Base-by-base conservation (phyloP, 495 filamentous ascomycete species). In the Aspergillus mulundensis region DNA sequence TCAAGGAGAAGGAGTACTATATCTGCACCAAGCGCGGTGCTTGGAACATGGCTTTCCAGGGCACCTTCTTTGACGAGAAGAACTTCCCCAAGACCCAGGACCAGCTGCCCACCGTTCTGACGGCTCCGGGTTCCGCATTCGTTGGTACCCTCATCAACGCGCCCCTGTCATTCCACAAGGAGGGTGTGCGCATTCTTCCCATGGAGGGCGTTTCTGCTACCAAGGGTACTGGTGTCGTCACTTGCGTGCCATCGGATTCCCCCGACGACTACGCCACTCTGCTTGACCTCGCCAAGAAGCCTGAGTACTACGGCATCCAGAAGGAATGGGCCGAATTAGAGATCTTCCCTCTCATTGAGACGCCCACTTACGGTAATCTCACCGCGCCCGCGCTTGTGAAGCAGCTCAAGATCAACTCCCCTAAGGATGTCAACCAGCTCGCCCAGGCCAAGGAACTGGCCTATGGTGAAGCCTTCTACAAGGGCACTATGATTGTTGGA, bases 381-480 rank as follows among this genome's bases (percentile, higher is more conserved):
- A 85, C 89, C 32, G 94, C 94, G 5, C 83, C 86, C 54, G 82
- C 85, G 50, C 76, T 98, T 42, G 89, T 95, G 41, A 89, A 96
- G 75, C 84, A 93, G 67, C 78, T 97, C 64, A 98, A 98, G 79
- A 98, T 98, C 68, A 86, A 88, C 62, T 96, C 91, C 6, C 92
- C 94, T 52, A 98, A 97, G 72, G 94, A 98, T 63, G 79, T 84
- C 15, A 96, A 88, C 67, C 88, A 87, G 73, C 84, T 97, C 15
- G 86, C 86, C 21, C 87, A 97, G 76, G 94, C 94, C 28, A 98
- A 98, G 75, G 93, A 97, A 55, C 74, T 93, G 45, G 94, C 94
- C 5, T 98, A 98, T 76, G 95, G 91, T 69, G 92, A 96, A 67
- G 94, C 89, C n/a, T 97, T 89, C 78, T 98, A 97, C 77, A 88